Percentiles rank a stretch among this genome's conserved stretches.
phyloP scores from a whole-genome alignment of 208 protist genomes.

The Blastocrithidia nonstop region DNA sequence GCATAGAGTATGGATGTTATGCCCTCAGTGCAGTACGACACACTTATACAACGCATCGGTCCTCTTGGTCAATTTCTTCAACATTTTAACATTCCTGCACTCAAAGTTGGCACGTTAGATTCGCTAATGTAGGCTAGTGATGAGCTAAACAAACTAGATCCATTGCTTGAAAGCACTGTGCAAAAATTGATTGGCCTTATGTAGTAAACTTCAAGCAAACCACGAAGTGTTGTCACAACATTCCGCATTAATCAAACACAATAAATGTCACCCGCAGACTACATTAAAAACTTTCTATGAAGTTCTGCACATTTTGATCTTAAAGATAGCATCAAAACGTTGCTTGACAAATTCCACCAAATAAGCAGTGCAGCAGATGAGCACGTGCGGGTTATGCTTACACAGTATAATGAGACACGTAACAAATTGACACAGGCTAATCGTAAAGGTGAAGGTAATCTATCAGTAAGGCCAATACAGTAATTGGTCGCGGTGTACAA shows the following conservation, averaged over 20 bases:
- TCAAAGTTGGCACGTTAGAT: conserved; percentile 81
- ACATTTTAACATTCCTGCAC: conserved; percentile 58
- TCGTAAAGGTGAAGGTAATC: conserved; percentile 57
- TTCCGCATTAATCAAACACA: conserved; percentile 77
- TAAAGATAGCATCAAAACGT: conserved; percentile 52
- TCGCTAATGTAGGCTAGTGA: conserved; percentile 83
- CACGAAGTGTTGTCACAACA: conserved; percentile 50
- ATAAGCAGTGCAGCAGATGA: conserved; percentile 57
- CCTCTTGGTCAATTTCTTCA: conserved; percentile 45
- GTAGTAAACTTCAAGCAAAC: conserved; percentile 66
- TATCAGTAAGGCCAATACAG: conserved; percentile 67
- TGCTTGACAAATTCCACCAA: conserved; percentile 59
- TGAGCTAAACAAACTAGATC: conserved; percentile 73
- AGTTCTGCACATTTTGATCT: conserved; percentile 71
- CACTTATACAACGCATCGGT: conserved; percentile 45
- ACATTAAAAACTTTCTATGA: conserved; percentile 80
- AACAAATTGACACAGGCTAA: conserved; percentile 53
- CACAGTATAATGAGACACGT: conserved; percentile 75
- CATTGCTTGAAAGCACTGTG: conserved; percentile 48
- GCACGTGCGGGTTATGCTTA: conserved; percentile 59
- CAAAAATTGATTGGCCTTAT: conserved; percentile 68
- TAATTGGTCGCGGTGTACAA: conserved; percentile 66
- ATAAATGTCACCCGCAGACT: conserved; percentile 70
- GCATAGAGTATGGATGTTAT: conserved; percentile 37
- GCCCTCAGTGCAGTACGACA: conserved; percentile 59